Evolutionary conservation across 2,329 filamentous ascomycete genomes (phyloP), one percentile per base, ranked within the genome.

Genomic region (Aphanoascus verrucosus): DNA sequence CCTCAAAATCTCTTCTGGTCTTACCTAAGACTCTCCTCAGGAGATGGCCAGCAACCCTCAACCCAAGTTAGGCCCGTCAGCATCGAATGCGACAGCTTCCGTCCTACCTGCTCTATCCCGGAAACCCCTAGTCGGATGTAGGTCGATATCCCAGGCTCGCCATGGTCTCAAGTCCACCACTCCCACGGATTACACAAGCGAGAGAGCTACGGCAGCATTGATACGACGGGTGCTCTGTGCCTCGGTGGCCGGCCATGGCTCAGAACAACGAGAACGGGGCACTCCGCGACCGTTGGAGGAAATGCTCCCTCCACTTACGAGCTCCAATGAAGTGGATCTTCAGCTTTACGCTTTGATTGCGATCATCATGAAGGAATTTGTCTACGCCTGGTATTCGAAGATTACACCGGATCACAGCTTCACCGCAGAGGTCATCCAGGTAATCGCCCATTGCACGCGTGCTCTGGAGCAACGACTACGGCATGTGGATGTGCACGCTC

Each of bases 261-360:
- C 73, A 55, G 71, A 69, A 44, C 77, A 83, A 53, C 73, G 77
- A 45, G 70, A 61, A 66, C 74, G 60, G 74, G 85, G 70, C 74
- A 84, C 71, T 61, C 79, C 78, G 43, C 75, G 75, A 62, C 80
- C 87, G 47, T 83, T 94, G 60, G 83, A 94, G 56, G 85, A 90
- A 61, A 74, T 95, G 42, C 75, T 98, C 44, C 93, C 91, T 55
- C 89, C 90, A 38, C 76, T 98, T 64, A 97, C 91, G 47, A 95
- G 89, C 73, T 89, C 88, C 49, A 94, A 95, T 68, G 88, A 94
- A 61, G 82, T 97, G 56, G 93, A 98, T 68, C 74, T 94, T 54
- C 86, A 98, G 71, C 78, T 98, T 3, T 98, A 97, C 67, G 91
- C 88, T 28, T 80, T 97, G 56, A 83, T 98, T 56, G 86, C 93